Conservation (phyloP, 208 protist species). For the Acanthamoeba healyi region DNA sequence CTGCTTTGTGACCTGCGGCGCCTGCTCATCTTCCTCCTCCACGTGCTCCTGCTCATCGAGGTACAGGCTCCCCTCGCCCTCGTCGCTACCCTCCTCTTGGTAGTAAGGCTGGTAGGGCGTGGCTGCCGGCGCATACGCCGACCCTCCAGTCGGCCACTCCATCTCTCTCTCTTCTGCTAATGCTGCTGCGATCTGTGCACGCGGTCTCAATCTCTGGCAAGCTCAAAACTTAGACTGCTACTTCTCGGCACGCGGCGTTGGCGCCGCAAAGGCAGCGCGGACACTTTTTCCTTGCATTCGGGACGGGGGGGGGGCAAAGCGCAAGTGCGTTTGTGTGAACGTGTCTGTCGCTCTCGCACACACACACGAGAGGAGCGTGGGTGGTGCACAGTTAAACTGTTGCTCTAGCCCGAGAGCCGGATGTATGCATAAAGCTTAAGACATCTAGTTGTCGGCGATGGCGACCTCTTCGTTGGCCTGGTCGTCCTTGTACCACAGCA, state of each 20-base stretch:
- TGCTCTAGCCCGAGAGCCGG: too few species aligned
- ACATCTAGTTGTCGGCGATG: neutral
- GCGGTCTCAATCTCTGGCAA: too few species aligned
- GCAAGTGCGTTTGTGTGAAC: too few species aligned
- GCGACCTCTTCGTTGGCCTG: neutral
- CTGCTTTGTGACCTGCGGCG: constrained; percentile 1
- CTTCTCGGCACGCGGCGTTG: too few species aligned
- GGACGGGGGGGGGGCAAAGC: too few species aligned
- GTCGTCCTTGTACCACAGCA: neutral
- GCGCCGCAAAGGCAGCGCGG: too few species aligned
- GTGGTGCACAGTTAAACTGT: too few species aligned
- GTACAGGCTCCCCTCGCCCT: neutral
- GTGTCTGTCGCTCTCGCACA: too few species aligned
- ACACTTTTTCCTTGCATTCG: too few species aligned
- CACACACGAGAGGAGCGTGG: too few species aligned
- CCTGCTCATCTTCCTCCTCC: constrained; percentile 49
- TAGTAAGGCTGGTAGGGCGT: constrained; percentile 9
- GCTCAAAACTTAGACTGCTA: neutral
- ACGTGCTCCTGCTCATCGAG: neutral
- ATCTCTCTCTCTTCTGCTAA: neutral
- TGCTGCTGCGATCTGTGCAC: neutral
- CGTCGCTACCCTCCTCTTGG: neutral
- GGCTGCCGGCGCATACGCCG: neutral
- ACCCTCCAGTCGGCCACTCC: neutral
- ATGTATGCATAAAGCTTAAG: too few species aligned